Evolutionary conservation across 148 eudicot genomes (phyloP).

Genomic region (Nyssa sinensis): DNA sequence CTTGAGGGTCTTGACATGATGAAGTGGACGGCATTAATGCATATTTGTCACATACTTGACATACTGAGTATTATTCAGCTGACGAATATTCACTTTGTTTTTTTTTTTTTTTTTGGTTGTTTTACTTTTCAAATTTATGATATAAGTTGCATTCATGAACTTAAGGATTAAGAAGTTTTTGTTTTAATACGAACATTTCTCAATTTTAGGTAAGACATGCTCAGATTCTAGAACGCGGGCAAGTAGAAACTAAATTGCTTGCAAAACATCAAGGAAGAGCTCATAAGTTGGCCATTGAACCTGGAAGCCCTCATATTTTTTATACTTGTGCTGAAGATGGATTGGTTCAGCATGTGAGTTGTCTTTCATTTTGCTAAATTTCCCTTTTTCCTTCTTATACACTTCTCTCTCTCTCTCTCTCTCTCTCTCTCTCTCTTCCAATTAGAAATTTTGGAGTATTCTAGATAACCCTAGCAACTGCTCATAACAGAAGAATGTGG

Average conservation of each 20-base stretch:
- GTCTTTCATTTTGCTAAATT: too few relatives aligned
- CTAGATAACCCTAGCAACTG: background rate
- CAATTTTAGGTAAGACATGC: constrained; percentile 72
- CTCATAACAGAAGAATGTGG: background rate
- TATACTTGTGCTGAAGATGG: constrained; percentile 95
- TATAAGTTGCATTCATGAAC: background rate
- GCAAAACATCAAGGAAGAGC: constrained; percentile 68
- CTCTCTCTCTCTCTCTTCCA: too few relatives aligned
- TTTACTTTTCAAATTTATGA: background rate
- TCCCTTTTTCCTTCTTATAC: too few relatives aligned
- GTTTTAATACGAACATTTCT: too few relatives aligned
- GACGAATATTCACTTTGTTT: background rate
- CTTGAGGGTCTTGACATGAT: constrained; percentile 1
- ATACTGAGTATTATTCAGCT: too few relatives aligned
- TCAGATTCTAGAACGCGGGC: constrained; percentile 58
- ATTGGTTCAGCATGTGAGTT: constrained; percentile 77
- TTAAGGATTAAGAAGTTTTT: background rate
- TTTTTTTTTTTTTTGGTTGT: background rate
- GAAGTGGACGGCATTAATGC: background rate
- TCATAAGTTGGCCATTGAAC: constrained; percentile 90
- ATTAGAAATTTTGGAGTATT: too few relatives aligned
- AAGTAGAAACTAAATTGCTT: constrained; percentile 60
- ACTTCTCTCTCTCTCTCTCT: too few relatives aligned
- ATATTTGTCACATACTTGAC: background rate
- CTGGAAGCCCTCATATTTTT: constrained; percentile 86